These are phyloP conservation scores for Talaromyces proteolyticus DNA, from an alignment of 495 filamentous ascomycete species.

Conservation along the genomic window DNA sequence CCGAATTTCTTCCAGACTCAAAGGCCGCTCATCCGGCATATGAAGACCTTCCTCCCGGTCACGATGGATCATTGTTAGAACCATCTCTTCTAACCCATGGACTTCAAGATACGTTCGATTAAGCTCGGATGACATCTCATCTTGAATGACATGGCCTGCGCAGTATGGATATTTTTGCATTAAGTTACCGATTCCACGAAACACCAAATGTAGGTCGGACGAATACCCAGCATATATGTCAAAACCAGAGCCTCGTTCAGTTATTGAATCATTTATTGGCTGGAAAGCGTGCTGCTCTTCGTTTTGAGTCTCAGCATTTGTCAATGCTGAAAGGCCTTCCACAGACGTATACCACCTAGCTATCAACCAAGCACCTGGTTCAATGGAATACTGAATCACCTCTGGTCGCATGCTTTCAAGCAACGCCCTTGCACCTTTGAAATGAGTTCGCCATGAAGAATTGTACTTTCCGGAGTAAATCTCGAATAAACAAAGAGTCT, in stretches of 20 bases:
- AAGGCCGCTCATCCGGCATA: slow-evolving; percentile 1
- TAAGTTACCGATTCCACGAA: slow-evolving; percentile 9
- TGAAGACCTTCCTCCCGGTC: slow-evolving; percentile 5
- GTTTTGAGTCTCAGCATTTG: slow-evolving; percentile 3
- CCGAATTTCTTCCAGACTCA: neutral
- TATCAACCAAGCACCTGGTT: slow-evolving; percentile 10
- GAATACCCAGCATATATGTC: slow-evolving; percentile 15
- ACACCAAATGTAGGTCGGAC: slow-evolving; percentile 8
- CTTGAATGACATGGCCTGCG: neutral
- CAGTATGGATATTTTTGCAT: neutral
- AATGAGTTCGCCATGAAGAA: slow-evolving; percentile 12
- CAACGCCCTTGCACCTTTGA: slow-evolving; percentile 12
- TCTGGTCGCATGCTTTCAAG: too few relatives aligned
- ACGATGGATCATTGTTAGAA: slow-evolving; percentile 10
- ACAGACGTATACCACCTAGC: slow-evolving; percentile 14
- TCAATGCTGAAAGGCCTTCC: slow-evolving; percentile 9
- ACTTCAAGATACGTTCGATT: neutral
- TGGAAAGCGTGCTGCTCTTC: neutral
- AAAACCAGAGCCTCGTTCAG: neutral
- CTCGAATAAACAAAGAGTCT: slow-evolving; percentile 12
- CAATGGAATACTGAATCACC: neutral
- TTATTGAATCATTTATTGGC: neutral
- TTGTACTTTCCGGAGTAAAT: slow-evolving; percentile 12
- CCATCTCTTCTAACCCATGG: slow-evolving; percentile 1
- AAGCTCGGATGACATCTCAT: neutral